Percentiles rank a stretch among this genome's conserved stretches.
These are phyloP conservation scores for Allium fistulosum DNA, from an alignment of 106 monocot genomes.

Conservation along the genomic window DNA sequence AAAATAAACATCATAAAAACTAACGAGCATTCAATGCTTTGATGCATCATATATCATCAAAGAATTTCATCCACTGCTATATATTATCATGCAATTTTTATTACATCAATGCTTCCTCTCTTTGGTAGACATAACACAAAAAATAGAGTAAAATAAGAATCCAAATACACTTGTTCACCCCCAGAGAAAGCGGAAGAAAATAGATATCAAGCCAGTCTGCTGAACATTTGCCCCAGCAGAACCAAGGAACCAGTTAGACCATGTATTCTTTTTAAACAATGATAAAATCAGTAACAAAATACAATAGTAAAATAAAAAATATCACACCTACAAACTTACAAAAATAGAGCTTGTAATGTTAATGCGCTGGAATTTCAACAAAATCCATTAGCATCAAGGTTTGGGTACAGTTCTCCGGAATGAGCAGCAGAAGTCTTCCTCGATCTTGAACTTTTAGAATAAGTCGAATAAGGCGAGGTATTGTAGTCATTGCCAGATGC, in stretches of 20 bases:
- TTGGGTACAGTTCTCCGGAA: conserved; percentile 60
- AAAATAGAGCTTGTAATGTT: not conserved
- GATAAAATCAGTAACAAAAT: not conserved
- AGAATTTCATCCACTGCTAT: no score
- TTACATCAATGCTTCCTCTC: no score
- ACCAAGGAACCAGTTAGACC: not conserved
- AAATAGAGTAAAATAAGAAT: no score
- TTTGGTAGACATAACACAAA: no score
- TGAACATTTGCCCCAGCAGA: not conserved
- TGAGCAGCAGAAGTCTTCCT: conserved; percentile 40
- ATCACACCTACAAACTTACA: no score
- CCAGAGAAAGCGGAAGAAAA: no score
- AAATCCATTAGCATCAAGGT: conserved; percentile 40
- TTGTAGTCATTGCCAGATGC: conserved; percentile 18
- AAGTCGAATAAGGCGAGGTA: conserved; percentile 28
- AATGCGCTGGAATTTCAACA: conserved; percentile 29
- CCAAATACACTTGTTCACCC: no score
- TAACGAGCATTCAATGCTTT: no score
- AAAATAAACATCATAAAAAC: no score
- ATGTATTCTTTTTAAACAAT: not conserved
- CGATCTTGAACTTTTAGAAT: conserved; percentile 49
- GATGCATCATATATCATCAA: no score
- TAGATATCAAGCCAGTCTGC: no score
- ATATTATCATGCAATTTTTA: no score
- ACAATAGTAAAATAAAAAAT: not conserved